Base-by-base conservation (phyloP, 768 basidiomycete species). In the Hysterangium stoloniferum region DNA sequence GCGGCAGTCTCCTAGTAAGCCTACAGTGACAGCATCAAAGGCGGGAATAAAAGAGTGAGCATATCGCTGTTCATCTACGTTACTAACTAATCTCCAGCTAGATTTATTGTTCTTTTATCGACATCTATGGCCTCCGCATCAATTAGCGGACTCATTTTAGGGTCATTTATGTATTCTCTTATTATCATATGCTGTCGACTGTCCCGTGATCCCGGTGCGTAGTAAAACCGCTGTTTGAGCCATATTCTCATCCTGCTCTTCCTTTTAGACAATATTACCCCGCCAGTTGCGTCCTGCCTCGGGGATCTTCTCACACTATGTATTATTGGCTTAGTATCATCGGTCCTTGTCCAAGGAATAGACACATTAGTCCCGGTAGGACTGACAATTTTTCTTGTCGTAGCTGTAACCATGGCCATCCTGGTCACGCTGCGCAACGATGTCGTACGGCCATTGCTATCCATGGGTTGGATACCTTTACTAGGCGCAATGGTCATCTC, bases 291-390 rank as follows among this genome's bases (percentile, higher is more conserved):
- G 0, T 80, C 91, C 2, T 91, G 89, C 58, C 74, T 98, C 2
- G 95, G 96, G 4, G 96, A 98, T 60, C 74, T 99, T 29, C 74
- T 98, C 44, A 95, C 95, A 0, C 79, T 99, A 42, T 74, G 81
- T 52, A 80, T 97, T 48, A 70, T 98, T 24, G 88, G 85, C n/a
- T 51, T 69, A 15, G 71, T 84, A n/a, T 83, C 88, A 5, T 76
- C 84, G 2, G 53, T 79, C n/a, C 75, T 95, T 52, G 78, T 92
- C 38, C 68, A 71, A 38, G 73, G 78, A 55, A 68, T 88, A 33
- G 70, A 79, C 61, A 85, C 86, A 0, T 73, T 79, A 7, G 58
- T 85, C 13, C 86, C 88, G 8, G 69, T 82, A 53, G 49, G 74
- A 35, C 60, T 86, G 27, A 58, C 78, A 43, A 70, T 76, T 35